These are phyloP conservation scores for Pseudocercospora ulei DNA, from an alignment of 2,329 filamentous ascomycete genomes.

Conservation along the genomic window DNA sequence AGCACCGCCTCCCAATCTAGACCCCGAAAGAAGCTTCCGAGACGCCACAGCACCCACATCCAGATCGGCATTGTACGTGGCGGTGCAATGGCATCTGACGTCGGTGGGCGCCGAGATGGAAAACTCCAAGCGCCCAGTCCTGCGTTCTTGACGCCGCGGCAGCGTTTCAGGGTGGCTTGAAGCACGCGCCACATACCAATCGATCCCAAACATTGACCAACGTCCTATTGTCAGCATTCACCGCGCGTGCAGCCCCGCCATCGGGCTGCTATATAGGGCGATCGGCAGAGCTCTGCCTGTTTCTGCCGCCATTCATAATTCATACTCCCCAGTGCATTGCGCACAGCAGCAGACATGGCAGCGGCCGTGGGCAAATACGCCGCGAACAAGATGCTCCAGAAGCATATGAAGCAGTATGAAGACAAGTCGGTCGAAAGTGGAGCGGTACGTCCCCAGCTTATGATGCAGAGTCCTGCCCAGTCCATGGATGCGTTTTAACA, in stretches of 20 bases:
- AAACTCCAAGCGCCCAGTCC: constrained; percentile 14
- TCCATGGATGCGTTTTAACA: constrained; percentile 16
- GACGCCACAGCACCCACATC: not conserved
- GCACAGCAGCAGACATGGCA: constrained; percentile 36
- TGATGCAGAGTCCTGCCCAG: not conserved
- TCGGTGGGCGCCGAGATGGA: no score
- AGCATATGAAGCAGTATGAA: constrained; percentile 43
- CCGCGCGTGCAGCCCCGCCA: constrained; percentile 4
- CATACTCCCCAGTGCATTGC: not conserved
- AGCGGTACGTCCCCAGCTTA: constrained; percentile 33
- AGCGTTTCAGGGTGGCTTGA: constrained; percentile 9
- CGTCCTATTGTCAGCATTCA: constrained; percentile 19
- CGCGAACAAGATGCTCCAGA: constrained; percentile 42
- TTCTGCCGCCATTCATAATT: not conserved
- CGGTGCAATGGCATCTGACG: no score
- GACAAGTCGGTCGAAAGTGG: constrained; percentile 36
- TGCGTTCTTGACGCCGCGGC: constrained; percentile 5
- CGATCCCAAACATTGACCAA: constrained; percentile 11
- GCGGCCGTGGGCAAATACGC: constrained; percentile 42
- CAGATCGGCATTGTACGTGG: no score
- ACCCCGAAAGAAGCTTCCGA: not conserved
- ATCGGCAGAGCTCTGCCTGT: not conserved
- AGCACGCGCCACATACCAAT: constrained; percentile 18
- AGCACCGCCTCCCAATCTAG: no score
- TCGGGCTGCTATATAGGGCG: constrained; percentile 10